A percentile compares a stretch with the other conserved stretches of the same genome.
These are phyloP conservation scores for Termitomyces sp. DNA, from an alignment of 768 basidiomycete genomes.

Conservation along the genomic window DNA sequence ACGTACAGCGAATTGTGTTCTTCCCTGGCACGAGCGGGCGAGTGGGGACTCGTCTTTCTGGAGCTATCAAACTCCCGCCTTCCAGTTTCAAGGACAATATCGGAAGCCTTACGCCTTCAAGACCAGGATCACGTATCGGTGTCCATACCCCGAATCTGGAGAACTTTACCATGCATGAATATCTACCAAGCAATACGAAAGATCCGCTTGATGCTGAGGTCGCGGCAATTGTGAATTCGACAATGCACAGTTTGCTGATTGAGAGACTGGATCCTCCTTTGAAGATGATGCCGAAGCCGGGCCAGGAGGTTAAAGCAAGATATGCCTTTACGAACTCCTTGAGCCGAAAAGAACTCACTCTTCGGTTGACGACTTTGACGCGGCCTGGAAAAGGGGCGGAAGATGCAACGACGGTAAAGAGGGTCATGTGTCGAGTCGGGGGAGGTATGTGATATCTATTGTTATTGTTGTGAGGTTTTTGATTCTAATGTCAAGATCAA, in stretches of 20 bases:
- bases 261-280: slow-evolving; percentile 80
- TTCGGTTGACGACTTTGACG: slow-evolving; percentile 73
- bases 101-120: slow-evolving; percentile 50
- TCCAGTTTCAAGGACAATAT: slow-evolving; percentile 70
- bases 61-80: slow-evolving; percentile 46
- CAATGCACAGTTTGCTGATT: slow-evolving; percentile 70
- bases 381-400: slow-evolving; percentile 46
- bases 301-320: slow-evolving; percentile 78
- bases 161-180: slow-evolving; percentile 49
- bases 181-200: slow-evolving; percentile 55
- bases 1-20: slow-evolving; percentile 52
- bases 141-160: slow-evolving; percentile 57
- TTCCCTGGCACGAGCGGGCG: slow-evolving; percentile 39
- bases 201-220: slow-evolving; percentile 86
- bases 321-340: slow-evolving; percentile 76
- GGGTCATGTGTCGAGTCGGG: slow-evolving; percentile 89
- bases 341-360: slow-evolving; percentile 70
- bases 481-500: slow-evolving; percentile 20
- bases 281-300: slow-evolving; percentile 55
- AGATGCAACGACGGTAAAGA: slow-evolving; percentile 55
- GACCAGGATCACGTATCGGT: slow-evolving; percentile 61
- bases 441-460: slow-evolving; percentile 49
- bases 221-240: slow-evolving; percentile 65
- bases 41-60: slow-evolving; percentile 30
- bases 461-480: not conserved